Percentiles rank a stretch among this genome's conserved stretches.
Evolutionary conservation across 495 filamentous ascomycete genomes (phyloP).

Genomic region (Penicillium daleae): DNA sequence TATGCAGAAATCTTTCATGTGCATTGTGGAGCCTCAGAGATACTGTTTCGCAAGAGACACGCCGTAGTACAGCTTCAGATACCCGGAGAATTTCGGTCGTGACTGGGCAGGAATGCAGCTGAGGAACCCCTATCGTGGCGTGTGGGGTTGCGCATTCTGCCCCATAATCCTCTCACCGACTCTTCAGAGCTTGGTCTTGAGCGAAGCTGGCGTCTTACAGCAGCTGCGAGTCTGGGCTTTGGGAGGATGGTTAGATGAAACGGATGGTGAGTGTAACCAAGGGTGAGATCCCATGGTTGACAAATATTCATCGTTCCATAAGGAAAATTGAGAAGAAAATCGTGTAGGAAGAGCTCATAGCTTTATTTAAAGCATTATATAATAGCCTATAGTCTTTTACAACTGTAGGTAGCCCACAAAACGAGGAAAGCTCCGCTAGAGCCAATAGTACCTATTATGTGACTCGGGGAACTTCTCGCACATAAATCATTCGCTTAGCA

Average conservation of each 20-base stretch:
- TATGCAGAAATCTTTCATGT: not conserved
- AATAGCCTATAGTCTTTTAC: not conserved
- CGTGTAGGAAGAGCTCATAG: not conserved
- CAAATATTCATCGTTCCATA: not conserved
- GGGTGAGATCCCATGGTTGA: not conserved
- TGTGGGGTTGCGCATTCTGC: not conserved
- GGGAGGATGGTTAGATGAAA: not conserved
- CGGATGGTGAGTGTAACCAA: not conserved
- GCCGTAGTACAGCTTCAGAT: conserved; percentile 4
- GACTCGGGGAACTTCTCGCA: too few relatives aligned
- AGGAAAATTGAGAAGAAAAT: not conserved
- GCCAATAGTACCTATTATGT: not conserved
- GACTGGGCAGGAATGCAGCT: conserved; percentile 4
- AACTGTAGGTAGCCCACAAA: not conserved
- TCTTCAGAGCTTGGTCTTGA: not conserved
- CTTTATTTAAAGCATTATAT: not conserved
- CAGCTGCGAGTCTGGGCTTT: not conserved
- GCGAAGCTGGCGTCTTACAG: not conserved
- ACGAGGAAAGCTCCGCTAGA: not conserved
- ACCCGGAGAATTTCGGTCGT: conserved; percentile 11
- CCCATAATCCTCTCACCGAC: conserved; percentile 4
- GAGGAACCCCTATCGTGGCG: not conserved
- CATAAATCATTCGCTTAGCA: too few relatives aligned
- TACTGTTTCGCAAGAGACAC: conserved; percentile 10
- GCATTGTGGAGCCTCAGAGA: conserved; percentile 4